phyloP scores from a whole-genome alignment of 305 asterid species.

The Plantago coronopus region DNA sequence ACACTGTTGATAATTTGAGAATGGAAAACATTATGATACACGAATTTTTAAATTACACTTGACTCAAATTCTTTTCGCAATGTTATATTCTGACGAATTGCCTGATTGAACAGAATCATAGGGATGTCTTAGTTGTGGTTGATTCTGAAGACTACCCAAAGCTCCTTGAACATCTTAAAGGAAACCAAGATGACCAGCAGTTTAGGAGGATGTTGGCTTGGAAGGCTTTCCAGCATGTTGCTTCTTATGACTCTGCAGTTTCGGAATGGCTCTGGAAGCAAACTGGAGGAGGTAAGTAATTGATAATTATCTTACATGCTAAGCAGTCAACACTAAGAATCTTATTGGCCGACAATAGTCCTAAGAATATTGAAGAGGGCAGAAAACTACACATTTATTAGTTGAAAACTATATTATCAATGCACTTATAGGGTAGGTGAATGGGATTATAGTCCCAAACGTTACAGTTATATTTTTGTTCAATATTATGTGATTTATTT shows the following conservation, averaged over 20 bases:
- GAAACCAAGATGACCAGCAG: slow-evolving; percentile 51
- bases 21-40: neutral
- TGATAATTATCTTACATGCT: slow-evolving; percentile 14
- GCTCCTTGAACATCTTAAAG: slow-evolving; percentile 65
- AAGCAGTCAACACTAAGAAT: slow-evolving; percentile 6
- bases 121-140: slow-evolving; percentile 89
- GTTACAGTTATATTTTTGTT: neutral
- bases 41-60: neutral
- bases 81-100: slow-evolving; percentile 19
- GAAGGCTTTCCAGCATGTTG: slow-evolving; percentile 95
- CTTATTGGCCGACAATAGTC: neutral
- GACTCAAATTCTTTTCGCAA: neutral
- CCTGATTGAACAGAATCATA: slow-evolving; percentile 66
- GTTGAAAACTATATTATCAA: neutral
- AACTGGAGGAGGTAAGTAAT: slow-evolving; percentile 58
- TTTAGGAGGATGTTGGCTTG: slow-evolving; percentile 77
- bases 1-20: neutral
- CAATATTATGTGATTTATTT: neutral
- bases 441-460: too few species aligned
- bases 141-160: slow-evolving; percentile 81
- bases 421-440: too few species aligned
- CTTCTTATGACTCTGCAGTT: slow-evolving; percentile 96
- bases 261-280: slow-evolving; percentile 98
- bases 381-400: neutral
- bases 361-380: neutral